phyloP scores from a whole-genome alignment of 1,284 basidiomycete genomes.

The Puccinia triticina region DNA sequence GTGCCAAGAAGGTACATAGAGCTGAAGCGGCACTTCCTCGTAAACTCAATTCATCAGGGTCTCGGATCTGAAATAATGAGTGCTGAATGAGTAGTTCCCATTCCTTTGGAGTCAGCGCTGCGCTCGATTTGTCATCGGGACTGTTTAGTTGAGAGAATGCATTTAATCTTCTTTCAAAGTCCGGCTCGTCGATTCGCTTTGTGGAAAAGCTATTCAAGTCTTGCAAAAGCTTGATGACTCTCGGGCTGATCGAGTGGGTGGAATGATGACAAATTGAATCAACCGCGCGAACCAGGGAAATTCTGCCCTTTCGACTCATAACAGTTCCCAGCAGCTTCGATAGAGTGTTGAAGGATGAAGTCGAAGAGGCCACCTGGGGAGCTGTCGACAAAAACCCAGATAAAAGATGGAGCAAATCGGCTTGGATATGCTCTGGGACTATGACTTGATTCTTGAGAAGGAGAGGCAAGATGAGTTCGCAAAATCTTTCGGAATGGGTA shows the following conservation, averaged over 20 bases:
- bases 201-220: slow-evolving; percentile 83
- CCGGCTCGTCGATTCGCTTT: slow-evolving; percentile 83
- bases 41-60: slow-evolving; percentile 84
- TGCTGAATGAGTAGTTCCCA: slow-evolving; percentile 88
- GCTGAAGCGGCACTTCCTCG: slow-evolving; percentile 78
- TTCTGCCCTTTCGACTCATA: slow-evolving; percentile 71
- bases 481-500: slow-evolving; percentile 73
- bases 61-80: slow-evolving; percentile 82
- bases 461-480: slow-evolving; percentile 77
- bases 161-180: slow-evolving; percentile 81
- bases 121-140: slow-evolving; percentile 64
- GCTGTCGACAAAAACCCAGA: slow-evolving; percentile 67
- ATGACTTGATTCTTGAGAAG: slow-evolving; percentile 73
- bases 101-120: slow-evolving; percentile 65
- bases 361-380: slow-evolving; percentile 63
- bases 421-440: slow-evolving; percentile 84
- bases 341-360: slow-evolving; percentile 70
- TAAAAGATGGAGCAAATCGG: slow-evolving; percentile 78
- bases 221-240: slow-evolving; percentile 67
- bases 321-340: slow-evolving; percentile 76
- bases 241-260: slow-evolving; percentile 64
- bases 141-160: slow-evolving; percentile 76
- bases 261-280: slow-evolving; percentile 65
- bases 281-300: slow-evolving; percentile 72
- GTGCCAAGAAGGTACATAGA: slow-evolving; percentile 76